Evolutionary conservation across 192 early-diverging fungal genomes (phyloP).

Genomic region (Coemansia sp.): DNA sequence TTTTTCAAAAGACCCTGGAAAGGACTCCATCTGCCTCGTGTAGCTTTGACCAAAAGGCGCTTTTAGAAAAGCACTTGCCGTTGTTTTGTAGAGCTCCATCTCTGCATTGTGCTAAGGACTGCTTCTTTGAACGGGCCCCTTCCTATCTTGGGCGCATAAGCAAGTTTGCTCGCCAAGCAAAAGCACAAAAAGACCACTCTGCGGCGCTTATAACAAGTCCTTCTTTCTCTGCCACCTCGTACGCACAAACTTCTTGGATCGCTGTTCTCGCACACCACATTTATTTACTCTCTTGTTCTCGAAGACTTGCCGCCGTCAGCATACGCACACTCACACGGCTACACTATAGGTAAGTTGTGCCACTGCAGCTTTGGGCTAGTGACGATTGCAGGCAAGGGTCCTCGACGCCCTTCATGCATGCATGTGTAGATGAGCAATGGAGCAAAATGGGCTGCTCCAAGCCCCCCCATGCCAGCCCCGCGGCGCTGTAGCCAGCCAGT

Average conservation of each 20-base stretch:
- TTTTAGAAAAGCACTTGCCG: neutral
- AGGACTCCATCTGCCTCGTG: neutral
- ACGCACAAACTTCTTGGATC: neutral
- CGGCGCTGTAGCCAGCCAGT: neutral
- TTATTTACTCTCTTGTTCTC: neutral
- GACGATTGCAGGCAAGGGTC: neutral
- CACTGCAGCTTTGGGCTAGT: neutral
- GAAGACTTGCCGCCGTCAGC: neutral
- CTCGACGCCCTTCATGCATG: neutral
- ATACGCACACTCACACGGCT: neutral
- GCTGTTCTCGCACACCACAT: neutral
- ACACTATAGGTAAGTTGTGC: neutral
- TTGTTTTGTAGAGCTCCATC: neutral
- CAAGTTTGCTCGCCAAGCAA: neutral
- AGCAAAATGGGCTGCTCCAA: neutral
- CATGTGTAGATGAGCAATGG: neutral
- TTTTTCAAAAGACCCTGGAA: neutral
- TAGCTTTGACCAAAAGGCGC: neutral
- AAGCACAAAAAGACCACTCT: neutral
- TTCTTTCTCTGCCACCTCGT: neutral
- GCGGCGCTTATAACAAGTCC: neutral
- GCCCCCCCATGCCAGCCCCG: neutral
- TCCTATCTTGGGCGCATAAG: neutral
- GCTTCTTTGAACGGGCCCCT: neutral
- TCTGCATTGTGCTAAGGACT: conserved; percentile 1